Conservation (phyloP, 768 basidiomycete genomes). For the Ramaria rubella region DNA sequence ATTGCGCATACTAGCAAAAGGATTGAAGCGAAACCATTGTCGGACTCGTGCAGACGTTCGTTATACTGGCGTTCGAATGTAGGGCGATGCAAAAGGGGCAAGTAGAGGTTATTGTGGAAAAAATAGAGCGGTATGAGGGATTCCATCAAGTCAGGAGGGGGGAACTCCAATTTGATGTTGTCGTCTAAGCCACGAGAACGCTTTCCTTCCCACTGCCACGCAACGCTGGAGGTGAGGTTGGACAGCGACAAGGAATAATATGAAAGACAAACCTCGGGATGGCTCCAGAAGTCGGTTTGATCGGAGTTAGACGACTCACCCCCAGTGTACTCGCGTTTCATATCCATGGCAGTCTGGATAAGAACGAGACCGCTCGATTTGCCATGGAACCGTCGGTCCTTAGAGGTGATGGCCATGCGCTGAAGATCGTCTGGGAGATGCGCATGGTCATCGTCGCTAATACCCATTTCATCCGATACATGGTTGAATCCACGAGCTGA, state of each 20-base stretch:
- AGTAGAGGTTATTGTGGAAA: constrained; percentile 41
- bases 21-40: constrained; percentile 48
- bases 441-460: constrained; percentile 21
- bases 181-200: constrained; percentile 3
- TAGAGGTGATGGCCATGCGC: constrained; percentile 27
- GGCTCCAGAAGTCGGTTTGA: constrained; percentile 17
- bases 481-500: not conserved
- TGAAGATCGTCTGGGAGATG: constrained; percentile 26
- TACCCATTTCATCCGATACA: constrained; percentile 19
- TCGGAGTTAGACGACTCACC: constrained; percentile 16
- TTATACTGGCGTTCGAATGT: constrained; percentile 50
- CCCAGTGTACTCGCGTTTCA: constrained; percentile 54
- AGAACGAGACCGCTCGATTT: constrained; percentile 51
- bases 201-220: constrained; percentile 13
- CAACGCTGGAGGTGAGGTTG: not conserved
- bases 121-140: constrained; percentile 64
- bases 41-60: constrained; percentile 42
- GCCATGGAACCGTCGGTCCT: constrained; percentile 42
- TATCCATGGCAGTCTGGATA: constrained; percentile 47
- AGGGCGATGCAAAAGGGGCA: constrained; percentile 68
- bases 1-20: constrained; percentile 69
- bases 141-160: constrained; percentile 36
- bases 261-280: constrained; percentile 15
- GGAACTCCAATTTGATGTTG: constrained; percentile 22
- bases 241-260: not conserved